A percentile compares a stretch with the other conserved stretches of the same genome.
These are phyloP conservation scores for Penicillium flavigenum DNA, from an alignment of 495 filamentous ascomycete genomes.

Conservation along the genomic window DNA sequence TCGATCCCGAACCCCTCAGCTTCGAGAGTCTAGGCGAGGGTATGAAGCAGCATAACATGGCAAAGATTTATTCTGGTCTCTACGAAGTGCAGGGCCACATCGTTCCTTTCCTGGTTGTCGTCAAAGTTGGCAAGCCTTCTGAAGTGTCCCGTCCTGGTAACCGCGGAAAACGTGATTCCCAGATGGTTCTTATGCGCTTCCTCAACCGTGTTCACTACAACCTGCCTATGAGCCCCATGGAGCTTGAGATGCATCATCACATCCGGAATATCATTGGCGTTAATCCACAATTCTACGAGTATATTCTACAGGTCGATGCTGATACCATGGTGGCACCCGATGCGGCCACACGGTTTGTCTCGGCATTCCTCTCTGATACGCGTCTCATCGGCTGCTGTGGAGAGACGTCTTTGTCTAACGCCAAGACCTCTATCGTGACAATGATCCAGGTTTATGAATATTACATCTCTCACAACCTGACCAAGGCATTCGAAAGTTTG, in stretches of 20 bases:
- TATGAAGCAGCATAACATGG: slow-evolving; percentile 98
- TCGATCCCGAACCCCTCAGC: slow-evolving; percentile 96
- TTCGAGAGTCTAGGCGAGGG: slow-evolving; percentile 97
- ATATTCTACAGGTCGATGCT: slow-evolving; percentile 93
- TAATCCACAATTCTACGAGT: slow-evolving; percentile 98
- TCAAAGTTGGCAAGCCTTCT: slow-evolving; percentile 96
- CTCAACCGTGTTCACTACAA: slow-evolving; percentile 98
- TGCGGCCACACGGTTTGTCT: slow-evolving; percentile 88
- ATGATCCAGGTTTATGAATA: slow-evolving; percentile 99
- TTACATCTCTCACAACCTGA: slow-evolving; percentile 97
- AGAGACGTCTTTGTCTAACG: slow-evolving; percentile 90
- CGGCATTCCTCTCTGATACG: slow-evolving; percentile 87
- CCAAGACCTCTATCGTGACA: slow-evolving; percentile 86
- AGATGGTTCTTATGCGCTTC: slow-evolving; percentile 98
- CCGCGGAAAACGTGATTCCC: slow-evolving; percentile 98
- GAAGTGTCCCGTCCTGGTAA: slow-evolving; percentile 97
- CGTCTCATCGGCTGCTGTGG: slow-evolving; percentile 90
- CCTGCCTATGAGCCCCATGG: slow-evolving; percentile 89
- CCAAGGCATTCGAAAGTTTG: slow-evolving; percentile 97
- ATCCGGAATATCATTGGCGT: slow-evolving; percentile 99
- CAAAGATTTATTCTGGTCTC: slow-evolving; percentile 94
- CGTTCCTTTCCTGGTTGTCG: slow-evolving; percentile 93
- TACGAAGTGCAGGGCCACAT: slow-evolving; percentile 98
- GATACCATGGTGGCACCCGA: slow-evolving; percentile 93
- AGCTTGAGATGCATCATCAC: slow-evolving; percentile 98